Percentiles rank a stretch among this genome's conserved stretches.
Evolutionary conservation across 768 basidiomycete species (phyloP).

Genomic region (Hydnomerulius pinastri): DNA sequence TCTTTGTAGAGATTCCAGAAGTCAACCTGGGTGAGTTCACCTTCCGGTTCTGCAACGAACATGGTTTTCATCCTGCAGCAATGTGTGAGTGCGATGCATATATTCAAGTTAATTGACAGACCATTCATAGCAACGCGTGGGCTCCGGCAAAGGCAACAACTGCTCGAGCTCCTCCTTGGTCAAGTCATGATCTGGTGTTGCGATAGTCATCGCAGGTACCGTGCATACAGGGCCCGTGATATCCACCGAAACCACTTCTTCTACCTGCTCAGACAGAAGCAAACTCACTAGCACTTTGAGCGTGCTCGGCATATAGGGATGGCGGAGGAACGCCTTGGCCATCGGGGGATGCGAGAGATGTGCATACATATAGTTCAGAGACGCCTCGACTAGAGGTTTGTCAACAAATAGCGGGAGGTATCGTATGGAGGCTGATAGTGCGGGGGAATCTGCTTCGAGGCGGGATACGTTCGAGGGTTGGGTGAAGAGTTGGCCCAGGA

Average conservation of each 20-base stretch:
- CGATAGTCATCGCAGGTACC: constrained; percentile 50
- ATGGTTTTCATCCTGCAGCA: constrained; percentile 83
- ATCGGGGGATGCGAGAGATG: constrained; percentile 75
- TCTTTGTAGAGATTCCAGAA: constrained; percentile 96
- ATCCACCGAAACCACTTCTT: constrained; percentile 65
- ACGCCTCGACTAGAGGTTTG: constrained; percentile 67
- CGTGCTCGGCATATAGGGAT: constrained; percentile 68
- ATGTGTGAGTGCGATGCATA: constrained; percentile 12
- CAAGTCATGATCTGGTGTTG: constrained; percentile 62
- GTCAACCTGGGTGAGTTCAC: constrained; percentile 89
- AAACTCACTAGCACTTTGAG: constrained; percentile 68
- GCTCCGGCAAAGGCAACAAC: constrained; percentile 63
- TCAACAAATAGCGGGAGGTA: constrained; percentile 76
- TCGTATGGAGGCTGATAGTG: constrained; percentile 62
- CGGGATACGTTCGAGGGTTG: constrained; percentile 59
- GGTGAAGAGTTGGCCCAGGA: constrained; percentile 62
- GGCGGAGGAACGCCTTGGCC: constrained; percentile 76
- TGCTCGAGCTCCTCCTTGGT: constrained; percentile 67
- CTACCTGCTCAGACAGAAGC: constrained; percentile 69
- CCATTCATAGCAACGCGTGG: constrained; percentile 85
- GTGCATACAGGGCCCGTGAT: constrained; percentile 62
- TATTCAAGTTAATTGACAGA: constrained; percentile 31
- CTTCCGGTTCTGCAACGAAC: constrained; percentile 74
- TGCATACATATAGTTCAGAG: constrained; percentile 71
- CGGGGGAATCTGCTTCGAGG: constrained; percentile 55